Evolutionary conservation across 2,329 filamentous ascomycete genomes (phyloP).

Genomic region (Coleophoma cylindrospora): DNA sequence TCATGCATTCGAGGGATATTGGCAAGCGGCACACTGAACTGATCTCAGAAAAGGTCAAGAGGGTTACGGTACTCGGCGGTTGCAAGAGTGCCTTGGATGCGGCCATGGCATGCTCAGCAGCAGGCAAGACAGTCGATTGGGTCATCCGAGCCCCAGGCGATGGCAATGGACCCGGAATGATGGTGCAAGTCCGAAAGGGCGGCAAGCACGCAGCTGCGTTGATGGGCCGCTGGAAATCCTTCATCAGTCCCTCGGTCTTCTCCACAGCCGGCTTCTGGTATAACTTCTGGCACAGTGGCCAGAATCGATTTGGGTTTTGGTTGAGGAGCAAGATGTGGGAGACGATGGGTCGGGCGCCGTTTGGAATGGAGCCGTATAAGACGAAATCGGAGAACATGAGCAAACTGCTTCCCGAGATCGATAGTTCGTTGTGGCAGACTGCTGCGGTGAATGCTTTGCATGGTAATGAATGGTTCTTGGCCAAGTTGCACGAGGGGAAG

Average conservation of each 20-base stretch:
- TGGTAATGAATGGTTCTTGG: constrained; percentile 7
- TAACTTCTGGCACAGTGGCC: constrained; percentile 9
- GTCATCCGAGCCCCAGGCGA: constrained; percentile 5
- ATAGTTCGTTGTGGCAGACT: constrained; percentile 1
- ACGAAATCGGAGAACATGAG: constrained; percentile 6
- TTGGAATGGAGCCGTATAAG: constrained; percentile 7
- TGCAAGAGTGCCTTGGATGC: constrained; percentile 9
- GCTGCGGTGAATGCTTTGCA: constrained; percentile 5
- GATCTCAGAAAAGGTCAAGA: constrained; percentile 2
- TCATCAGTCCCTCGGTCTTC: constrained; percentile 8
- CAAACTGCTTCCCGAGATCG: constrained; percentile 6
- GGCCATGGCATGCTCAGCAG: constrained; percentile 3
- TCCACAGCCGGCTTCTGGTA: constrained; percentile 5
- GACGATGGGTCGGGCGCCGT: constrained; percentile 2
- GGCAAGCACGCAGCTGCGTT: constrained; percentile 4
- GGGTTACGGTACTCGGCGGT: constrained; percentile 8
- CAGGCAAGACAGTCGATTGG: constrained; percentile 11
- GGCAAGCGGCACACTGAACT: constrained; percentile 3
- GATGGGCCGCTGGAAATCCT: constrained; percentile 6
- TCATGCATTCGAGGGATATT: constrained; percentile 9
- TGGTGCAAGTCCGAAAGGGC: constrained; percentile 3
- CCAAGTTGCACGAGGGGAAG: constrained; percentile 5
- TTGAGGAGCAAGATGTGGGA: constrained; percentile 4
- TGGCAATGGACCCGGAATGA: constrained; percentile 9
- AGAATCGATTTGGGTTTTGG: constrained; percentile 7